These are phyloP conservation scores for Salix caprea DNA, from an alignment of 345 rosid species.

Conservation along the genomic window DNA sequence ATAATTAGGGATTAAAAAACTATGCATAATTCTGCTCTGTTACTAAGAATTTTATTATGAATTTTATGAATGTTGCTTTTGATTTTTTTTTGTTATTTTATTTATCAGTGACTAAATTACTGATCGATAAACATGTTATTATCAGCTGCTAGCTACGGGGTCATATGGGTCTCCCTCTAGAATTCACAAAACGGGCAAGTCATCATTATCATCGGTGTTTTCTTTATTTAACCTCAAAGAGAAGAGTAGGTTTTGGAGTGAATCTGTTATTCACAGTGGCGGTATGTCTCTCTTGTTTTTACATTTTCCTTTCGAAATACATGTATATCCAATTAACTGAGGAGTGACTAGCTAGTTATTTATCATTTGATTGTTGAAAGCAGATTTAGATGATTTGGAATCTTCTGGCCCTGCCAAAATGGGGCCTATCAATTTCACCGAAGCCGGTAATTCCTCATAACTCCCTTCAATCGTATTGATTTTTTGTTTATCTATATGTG, in stretches of 20 bases:
- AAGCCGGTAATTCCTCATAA: constrained; percentile 52
- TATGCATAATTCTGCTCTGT: neutral
- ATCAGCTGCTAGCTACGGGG: constrained; percentile 2
- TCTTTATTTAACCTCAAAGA: constrained; percentile 87
- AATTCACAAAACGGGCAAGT: neutral
- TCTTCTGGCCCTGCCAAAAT: constrained; percentile 45
- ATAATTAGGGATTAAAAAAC: neutral
- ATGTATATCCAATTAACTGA: neutral
- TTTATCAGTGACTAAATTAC: neutral
- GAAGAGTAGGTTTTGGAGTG: constrained; percentile 90
- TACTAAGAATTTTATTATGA: neutral
- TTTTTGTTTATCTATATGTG: neutral
- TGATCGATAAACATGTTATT: neutral
- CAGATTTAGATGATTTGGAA: constrained; percentile 64
- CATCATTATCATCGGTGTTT: constrained; percentile 49
- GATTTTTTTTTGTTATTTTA: too few relatives aligned
- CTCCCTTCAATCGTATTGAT: neutral
- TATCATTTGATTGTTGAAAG: neutral
- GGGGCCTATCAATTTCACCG: constrained; percentile 67
- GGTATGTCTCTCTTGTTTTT: constrained; percentile 29
- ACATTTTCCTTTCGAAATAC: neutral
- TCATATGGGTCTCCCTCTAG: constrained; percentile 3
- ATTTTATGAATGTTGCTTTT: neutral
- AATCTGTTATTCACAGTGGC: constrained; percentile 57
- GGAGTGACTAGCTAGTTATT: neutral